Base-by-base conservation (phyloP, 73 alveolate genomes). In the Stentor coeruleus region DNA sequence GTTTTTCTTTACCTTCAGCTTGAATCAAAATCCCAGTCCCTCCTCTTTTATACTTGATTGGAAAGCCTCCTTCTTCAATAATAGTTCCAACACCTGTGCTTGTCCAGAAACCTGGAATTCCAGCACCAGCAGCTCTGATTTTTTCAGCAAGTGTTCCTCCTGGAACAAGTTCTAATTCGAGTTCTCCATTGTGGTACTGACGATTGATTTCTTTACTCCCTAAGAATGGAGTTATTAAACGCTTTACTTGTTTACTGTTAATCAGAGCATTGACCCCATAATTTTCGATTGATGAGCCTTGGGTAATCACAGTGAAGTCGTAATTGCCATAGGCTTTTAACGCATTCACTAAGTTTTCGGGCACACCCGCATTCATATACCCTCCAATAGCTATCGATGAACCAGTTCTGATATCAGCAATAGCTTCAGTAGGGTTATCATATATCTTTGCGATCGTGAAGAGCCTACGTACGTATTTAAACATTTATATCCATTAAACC, bases 91-190 rank as follows among this genome's bases (percentile, higher is more conserved):
- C 84, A 6, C 98, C 98, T 39, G 98, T 93, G 20, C 87, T 84
- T 14, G 98, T 91, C 74, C 87, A 93, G 87, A 91, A 93, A 38
- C 94, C 94, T 28, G 97, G 96, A 59, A 93, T 91, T 59, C 98
- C 98, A 14, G 95, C 92, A 40, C 98, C 98, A 30, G 94, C 98
- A 86, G 96, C 91, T 87, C 98, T 89, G 49, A 93, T 66, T 82
- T 87, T 92, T 74, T 91, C 98, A 66, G 97, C 97, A n/a, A 93
- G 86, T 0, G 97, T 91, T 3, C 98, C 98, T 84, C 91, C 86
- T 26, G 98, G 98, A 4, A 87, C 90, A 26, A 93, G 81, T 40
- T 93, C 96, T 72, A 93, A 74, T 59, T 93, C 98, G n/a, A 93
- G 58, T 14, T 41, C 85, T 28, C 98, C 98, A 59, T 76, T 36